These are phyloP conservation scores for Colletotrichum trifolii DNA, from an alignment of 2,329 filamentous ascomycete genomes.

Conservation along the genomic window DNA sequence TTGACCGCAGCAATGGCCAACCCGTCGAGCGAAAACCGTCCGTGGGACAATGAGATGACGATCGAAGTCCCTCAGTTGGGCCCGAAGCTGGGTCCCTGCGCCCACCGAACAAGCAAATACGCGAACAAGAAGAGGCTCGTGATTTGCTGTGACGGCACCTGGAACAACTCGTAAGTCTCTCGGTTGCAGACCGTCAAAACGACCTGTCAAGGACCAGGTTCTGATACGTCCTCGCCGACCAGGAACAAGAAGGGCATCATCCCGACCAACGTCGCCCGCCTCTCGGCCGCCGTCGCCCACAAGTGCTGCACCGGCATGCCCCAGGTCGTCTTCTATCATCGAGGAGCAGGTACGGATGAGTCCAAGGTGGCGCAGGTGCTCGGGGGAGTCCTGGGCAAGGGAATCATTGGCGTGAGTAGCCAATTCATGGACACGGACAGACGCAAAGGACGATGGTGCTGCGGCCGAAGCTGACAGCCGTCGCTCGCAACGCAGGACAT, in stretches of 20 bases:
- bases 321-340: constrained; percentile 52
- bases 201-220: background rate
- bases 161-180: constrained; percentile 42
- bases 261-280: constrained; percentile 47
- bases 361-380: constrained; percentile 39
- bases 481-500: constrained; percentile 40
- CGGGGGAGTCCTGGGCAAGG: constrained; percentile 42
- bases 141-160: constrained; percentile 52
- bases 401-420: constrained; percentile 37
- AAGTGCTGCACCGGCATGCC: constrained; percentile 44
- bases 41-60: constrained; percentile 13
- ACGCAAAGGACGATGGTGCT: background rate
- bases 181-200: background rate
- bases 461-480: background rate
- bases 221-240: too few relatives aligned
- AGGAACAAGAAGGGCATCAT: constrained; percentile 24
- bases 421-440: background rate
- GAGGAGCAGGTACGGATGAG: constrained; percentile 46
- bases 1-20: background rate
- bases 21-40: background rate
- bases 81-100: constrained; percentile 18
- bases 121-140: constrained; percentile 41
- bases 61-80: constrained; percentile 6
- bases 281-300: constrained; percentile 45
- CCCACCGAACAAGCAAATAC: constrained; percentile 17